Evolutionary conservation across 768 basidiomycete genomes (phyloP).

Genomic region (Ramaria sp.): DNA sequence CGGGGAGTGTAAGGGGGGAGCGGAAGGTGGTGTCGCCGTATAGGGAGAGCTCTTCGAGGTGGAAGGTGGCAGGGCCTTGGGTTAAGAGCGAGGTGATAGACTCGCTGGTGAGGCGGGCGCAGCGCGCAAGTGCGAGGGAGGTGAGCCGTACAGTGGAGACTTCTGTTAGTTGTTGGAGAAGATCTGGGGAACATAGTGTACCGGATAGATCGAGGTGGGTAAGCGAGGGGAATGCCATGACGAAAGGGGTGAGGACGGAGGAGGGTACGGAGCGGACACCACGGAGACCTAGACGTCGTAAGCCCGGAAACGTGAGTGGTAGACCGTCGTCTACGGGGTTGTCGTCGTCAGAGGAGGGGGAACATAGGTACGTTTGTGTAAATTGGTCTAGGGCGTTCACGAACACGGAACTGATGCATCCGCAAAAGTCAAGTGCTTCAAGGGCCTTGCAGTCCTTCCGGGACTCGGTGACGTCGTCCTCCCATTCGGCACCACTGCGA

Average conservation of each 20-base stretch:
- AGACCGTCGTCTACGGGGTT: slow-evolving; percentile 31
- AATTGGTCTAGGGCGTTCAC: slow-evolving; percentile 79
- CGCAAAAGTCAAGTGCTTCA: slow-evolving; percentile 87
- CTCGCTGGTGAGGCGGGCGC: slow-evolving; percentile 71
- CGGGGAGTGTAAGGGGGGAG: slow-evolving; percentile 58
- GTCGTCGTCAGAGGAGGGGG: no score
- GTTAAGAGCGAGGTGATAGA: slow-evolving; percentile 68
- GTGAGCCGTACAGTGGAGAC: slow-evolving; percentile 59
- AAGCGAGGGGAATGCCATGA: slow-evolving; percentile 73
- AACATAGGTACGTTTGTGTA: slow-evolving; percentile 49
- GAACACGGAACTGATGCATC: slow-evolving; percentile 88
- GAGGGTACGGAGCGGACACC: slow-evolving; percentile 72
- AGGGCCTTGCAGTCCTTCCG: slow-evolving; percentile 66
- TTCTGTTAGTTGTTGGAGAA: slow-evolving; percentile 52
- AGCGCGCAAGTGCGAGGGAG: slow-evolving; percentile 77
- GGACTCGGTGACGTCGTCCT: slow-evolving; percentile 43
- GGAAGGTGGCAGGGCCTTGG: slow-evolving; percentile 47
- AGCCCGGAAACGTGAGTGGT: slow-evolving; percentile 49
- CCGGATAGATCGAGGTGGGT: slow-evolving; percentile 88
- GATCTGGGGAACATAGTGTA: slow-evolving; percentile 69
- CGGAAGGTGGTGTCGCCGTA: slow-evolving; percentile 83
- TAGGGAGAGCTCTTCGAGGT: slow-evolving; percentile 69
- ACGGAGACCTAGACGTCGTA: slow-evolving; percentile 70
- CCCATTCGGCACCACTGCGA: slow-evolving; percentile 36
- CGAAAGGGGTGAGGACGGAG: slow-evolving; percentile 56